Conservation (phyloP, 768 basidiomycete genomes). For the Roridomyces roridus region DNA sequence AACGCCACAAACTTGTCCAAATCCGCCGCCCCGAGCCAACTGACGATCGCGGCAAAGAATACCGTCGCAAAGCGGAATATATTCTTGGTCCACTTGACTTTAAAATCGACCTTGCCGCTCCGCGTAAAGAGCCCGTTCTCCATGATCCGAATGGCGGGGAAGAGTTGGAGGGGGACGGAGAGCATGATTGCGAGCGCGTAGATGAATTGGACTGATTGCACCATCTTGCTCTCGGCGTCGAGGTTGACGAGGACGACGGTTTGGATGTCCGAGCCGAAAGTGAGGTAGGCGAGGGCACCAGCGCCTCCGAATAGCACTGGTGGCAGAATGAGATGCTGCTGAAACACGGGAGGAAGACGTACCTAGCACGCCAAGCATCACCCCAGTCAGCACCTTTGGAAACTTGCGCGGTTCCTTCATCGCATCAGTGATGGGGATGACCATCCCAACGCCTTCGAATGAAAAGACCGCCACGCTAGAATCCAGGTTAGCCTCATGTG, state of each 20-base stretch:
- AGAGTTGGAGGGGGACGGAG: slow-evolving; percentile 93
- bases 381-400: slow-evolving; percentile 84
- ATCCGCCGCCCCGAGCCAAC: slow-evolving; percentile 84
- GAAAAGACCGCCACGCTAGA: slow-evolving; percentile 96
- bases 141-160: slow-evolving; percentile 97
- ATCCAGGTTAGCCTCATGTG: too few species aligned
- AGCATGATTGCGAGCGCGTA: slow-evolving; percentile 93
- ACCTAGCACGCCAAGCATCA: slow-evolving; percentile 89
- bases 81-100: slow-evolving; percentile 98
- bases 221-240: slow-evolving; percentile 80
- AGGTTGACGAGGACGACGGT: slow-evolving; percentile 96
- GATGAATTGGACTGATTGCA: slow-evolving; percentile 86
- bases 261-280: slow-evolving; percentile 87
- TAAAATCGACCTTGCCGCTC: slow-evolving; percentile 80
- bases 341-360: slow-evolving; percentile 27
- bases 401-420: slow-evolving; percentile 97
- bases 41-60: slow-evolving; percentile 80
- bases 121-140: slow-evolving; percentile 93
- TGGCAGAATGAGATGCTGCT: slow-evolving; percentile 7
- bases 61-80: slow-evolving; percentile 79
- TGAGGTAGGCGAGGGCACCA: slow-evolving; percentile 84
- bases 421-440: slow-evolving; percentile 96
- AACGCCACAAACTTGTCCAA: slow-evolving; percentile 96
- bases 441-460: slow-evolving; percentile 96
- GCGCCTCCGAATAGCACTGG: slow-evolving; percentile 87